These are phyloP conservation scores for Lonicera japonica DNA, from an alignment of 129 eudicot species.

Conservation along the genomic window DNA sequence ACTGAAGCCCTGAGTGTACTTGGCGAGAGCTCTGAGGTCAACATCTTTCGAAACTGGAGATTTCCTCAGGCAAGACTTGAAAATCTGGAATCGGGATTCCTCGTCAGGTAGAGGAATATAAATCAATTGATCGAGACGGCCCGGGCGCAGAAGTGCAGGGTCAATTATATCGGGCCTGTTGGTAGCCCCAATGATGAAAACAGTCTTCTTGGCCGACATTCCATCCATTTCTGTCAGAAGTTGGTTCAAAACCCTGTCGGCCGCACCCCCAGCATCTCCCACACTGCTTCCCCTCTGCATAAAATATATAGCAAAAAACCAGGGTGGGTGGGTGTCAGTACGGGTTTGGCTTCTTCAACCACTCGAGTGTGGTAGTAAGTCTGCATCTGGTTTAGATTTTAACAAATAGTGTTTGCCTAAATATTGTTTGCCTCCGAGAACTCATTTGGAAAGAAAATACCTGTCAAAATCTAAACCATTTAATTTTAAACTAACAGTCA, in stretches of 20 bases:
- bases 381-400: no score
- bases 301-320: neutral
- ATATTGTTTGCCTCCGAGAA: no score
- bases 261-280: conserved; percentile 99
- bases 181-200: conserved; percentile 92
- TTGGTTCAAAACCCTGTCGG: conserved; percentile 87
- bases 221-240: conserved; percentile 98
- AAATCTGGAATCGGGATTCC: conserved; percentile 74
- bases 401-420: no score
- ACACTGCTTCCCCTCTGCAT: conserved; percentile 83
- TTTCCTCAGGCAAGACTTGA: conserved; percentile 84
- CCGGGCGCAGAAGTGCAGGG: conserved; percentile 92
- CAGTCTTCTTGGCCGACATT: conserved; percentile 92
- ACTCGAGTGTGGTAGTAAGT: no score
- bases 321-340: no score
- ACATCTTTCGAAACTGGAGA: conserved; percentile 87
- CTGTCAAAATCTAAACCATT: no score
- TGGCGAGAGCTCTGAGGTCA: conserved; percentile 79
- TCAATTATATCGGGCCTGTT: conserved; percentile 96
- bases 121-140: conserved; percentile 92
- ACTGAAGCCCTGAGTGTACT: conserved; percentile 93
- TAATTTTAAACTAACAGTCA: no score
- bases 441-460: no score
- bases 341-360: no score
- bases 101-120: conserved; percentile 96